Conservation (phyloP, 345 rosid genomes). For the Angophora floribunda region DNA sequence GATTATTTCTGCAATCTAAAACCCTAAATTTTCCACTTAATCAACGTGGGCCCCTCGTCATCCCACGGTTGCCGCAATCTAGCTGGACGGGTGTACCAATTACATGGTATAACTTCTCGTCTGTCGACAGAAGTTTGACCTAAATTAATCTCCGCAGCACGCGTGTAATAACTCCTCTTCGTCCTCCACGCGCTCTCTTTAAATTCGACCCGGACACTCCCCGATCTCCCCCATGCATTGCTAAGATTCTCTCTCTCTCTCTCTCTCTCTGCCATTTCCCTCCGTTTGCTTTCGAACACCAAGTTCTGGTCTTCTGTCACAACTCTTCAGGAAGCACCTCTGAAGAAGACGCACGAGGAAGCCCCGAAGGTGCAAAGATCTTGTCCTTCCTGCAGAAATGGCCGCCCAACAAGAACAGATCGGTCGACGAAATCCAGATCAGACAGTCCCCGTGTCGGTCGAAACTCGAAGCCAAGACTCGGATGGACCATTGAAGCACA, state of each 20-base stretch:
- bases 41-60: not conserved
- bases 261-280: not conserved
- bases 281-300: not conserved
- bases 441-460: not conserved
- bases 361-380: not conserved
- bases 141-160: not conserved
- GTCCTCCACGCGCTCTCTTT: not conserved
- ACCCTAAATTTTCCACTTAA: not conserved
- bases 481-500: not conserved
- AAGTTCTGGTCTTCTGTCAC: not conserved
- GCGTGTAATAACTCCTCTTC: not conserved
- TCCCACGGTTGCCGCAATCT: not conserved
- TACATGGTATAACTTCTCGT: not conserved
- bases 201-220: not conserved
- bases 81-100: not conserved
- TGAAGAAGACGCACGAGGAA: not conserved
- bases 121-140: not conserved
- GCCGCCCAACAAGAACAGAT: not conserved
- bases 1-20: not conserved
- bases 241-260: not conserved
- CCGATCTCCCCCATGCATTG: not conserved
- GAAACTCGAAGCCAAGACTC: not conserved
- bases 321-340: not conserved
- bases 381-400: not conserved
- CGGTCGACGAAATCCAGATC: not conserved